Conservation (phyloP, 2,329 filamentous ascomycete species). For the Exophiala xenobiotica region DNA sequence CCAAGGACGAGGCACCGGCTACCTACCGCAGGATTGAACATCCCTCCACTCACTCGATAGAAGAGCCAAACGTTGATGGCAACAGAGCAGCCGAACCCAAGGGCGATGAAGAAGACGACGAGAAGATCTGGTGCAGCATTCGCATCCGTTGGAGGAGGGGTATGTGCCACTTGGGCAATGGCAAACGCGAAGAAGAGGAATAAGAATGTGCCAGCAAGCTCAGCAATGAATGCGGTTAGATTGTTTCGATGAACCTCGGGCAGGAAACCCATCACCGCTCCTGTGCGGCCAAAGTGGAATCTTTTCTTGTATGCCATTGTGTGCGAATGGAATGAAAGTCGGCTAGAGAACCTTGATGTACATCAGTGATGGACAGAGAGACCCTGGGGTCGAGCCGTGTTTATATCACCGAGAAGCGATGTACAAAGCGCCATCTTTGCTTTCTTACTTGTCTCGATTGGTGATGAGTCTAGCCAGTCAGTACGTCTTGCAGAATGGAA, state of each 20-base stretch:
- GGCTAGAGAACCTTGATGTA: too few relatives aligned
- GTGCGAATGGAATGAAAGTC: too few relatives aligned
- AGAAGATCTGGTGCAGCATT: conserved; percentile 13
- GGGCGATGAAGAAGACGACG: conserved; percentile 28
- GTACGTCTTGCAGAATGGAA: too few relatives aligned
- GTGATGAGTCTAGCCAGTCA: too few relatives aligned
- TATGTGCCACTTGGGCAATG: conserved; percentile 47
- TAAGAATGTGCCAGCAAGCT: conserved; percentile 54
- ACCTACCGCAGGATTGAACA: conserved; percentile 52
- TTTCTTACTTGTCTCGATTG: too few relatives aligned
- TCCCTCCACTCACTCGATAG: conserved; percentile 51
- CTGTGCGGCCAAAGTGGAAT: too few relatives aligned
- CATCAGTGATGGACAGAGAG: too few relatives aligned
- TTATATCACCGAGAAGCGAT: too few relatives aligned
- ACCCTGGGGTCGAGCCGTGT: too few relatives aligned
- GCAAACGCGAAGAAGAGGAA: conserved; percentile 52
- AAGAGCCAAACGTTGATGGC: conserved; percentile 56
- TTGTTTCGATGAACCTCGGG: conserved; percentile 29
- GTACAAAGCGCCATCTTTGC: too few relatives aligned
- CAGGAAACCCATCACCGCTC: conserved; percentile 12
- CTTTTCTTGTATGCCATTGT: too few relatives aligned
- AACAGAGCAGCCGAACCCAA: conserved; percentile 48
- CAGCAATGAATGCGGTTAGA: conserved; percentile 47
- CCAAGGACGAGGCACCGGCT: too few relatives aligned
- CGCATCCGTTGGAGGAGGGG: conserved; percentile 30